Evolutionary conservation across 441 rosid genomes (phyloP).

Genomic region (Hura crepitans): DNA sequence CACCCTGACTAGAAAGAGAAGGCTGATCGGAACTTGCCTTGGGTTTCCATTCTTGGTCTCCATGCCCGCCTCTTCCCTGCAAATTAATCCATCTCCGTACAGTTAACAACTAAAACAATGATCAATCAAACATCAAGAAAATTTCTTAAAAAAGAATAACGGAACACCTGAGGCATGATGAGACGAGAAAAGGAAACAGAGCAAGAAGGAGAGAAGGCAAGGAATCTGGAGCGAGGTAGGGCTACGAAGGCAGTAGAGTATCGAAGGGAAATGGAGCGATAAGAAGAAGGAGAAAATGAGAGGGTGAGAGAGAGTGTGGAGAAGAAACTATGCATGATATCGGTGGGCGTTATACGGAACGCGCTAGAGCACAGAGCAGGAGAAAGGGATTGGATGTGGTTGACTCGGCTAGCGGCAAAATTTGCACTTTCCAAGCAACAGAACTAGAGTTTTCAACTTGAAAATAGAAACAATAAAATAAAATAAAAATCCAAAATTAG

Average conservation of each 20-base stretch:
- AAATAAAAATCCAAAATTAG: too few species aligned
- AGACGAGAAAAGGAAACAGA: slow-evolving; percentile 21
- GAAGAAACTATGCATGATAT: slow-evolving; percentile 29
- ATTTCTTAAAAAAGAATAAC: not conserved
- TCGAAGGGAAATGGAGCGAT: not conserved
- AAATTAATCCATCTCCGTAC: not conserved
- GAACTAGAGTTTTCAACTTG: not conserved
- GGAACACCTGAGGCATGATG: slow-evolving; percentile 43
- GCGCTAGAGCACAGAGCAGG: not conserved
- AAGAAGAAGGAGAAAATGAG: slow-evolving; percentile 15
- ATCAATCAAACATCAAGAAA: not conserved
- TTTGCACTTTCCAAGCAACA: not conserved
- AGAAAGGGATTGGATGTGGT: not conserved
- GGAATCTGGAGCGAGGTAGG: slow-evolving; percentile 7
- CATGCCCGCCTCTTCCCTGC: slow-evolving; percentile 36
- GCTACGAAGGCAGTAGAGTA: slow-evolving; percentile 21
- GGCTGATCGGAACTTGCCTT: slow-evolving; percentile 21
- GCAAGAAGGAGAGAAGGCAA: slow-evolving; percentile 29
- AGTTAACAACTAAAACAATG: not conserved
- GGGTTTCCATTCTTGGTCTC: slow-evolving; percentile 34
- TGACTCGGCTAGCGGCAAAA: not conserved
- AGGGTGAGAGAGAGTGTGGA: slow-evolving; percentile 22
- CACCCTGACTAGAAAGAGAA: slow-evolving; percentile 27
- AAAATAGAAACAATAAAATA: too few species aligned
- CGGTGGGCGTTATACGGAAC: not conserved